Conservation (phyloP, 2,329 filamentous ascomycete species). For the Teratosphaeria nubilosa region DNA sequence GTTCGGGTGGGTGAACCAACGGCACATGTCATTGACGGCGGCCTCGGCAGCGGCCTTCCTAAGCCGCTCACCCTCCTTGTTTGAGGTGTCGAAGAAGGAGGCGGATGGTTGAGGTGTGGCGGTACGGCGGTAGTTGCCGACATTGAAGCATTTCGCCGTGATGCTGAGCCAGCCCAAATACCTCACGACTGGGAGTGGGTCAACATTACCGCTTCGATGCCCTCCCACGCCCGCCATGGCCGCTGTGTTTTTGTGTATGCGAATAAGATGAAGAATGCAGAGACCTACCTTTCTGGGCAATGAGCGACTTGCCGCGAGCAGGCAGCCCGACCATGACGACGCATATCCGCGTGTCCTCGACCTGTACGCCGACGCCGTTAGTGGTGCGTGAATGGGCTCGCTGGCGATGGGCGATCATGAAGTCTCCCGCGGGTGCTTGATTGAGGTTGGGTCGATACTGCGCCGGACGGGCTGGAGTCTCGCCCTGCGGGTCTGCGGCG, state of each 20-base stretch:
- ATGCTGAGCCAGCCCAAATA: conserved; percentile 68
- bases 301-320: conserved; percentile 91
- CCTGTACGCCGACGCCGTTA: conserved; percentile 66
- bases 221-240: background rate
- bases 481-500: too few species aligned
- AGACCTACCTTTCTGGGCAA: conserved; percentile 63
- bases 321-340: conserved; percentile 98
- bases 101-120: conserved; percentile 83
- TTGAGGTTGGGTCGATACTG: conserved; percentile 18
- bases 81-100: conserved; percentile 89
- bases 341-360: conserved; percentile 91
- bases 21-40: conserved; percentile 84
- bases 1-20: conserved; percentile 69
- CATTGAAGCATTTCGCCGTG: conserved; percentile 89
- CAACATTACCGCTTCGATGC: background rate
- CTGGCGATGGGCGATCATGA: conserved; percentile 32
- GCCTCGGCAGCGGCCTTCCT: conserved; percentile 82
- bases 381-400: conserved; percentile 23
- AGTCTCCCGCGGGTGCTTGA: conserved; percentile 28
- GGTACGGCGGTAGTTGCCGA: conserved; percentile 86
- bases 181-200: background rate
- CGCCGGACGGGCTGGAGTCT: background rate
- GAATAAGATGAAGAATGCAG: background rate
- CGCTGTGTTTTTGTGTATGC: background rate
- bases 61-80: conserved; percentile 80